phyloP scores from a whole-genome alignment of 73 alveolate genomes.

The Stentor coeruleus region DNA sequence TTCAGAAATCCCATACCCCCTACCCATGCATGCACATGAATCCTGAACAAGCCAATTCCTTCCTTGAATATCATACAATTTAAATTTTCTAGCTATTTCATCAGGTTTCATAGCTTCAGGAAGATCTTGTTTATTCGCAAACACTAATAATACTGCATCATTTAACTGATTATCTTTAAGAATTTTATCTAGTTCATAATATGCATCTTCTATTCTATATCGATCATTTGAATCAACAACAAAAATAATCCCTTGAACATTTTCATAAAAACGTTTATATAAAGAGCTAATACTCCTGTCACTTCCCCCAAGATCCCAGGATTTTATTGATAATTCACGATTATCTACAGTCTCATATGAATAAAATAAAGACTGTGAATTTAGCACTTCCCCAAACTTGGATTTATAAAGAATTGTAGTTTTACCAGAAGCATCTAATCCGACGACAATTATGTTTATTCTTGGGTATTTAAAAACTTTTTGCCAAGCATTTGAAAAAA shows the following conservation, averaged over 20 bases:
- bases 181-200: constrained; percentile 65
- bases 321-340: constrained; percentile 52
- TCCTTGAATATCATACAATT: constrained; percentile 27
- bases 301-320: constrained; percentile 74
- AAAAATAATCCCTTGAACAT: constrained; percentile 84
- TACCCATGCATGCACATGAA: constrained; percentile 23
- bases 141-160: constrained; percentile 74
- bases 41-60: constrained; percentile 12
- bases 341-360: constrained; percentile 29
- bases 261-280: constrained; percentile 51
- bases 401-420: constrained; percentile 47
- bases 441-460: constrained; percentile 37
- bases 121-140: constrained; percentile 95
- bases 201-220: constrained; percentile 86
- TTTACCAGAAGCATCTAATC: constrained; percentile 56
- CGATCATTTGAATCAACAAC: constrained; percentile 95
- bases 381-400: constrained; percentile 26
- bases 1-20: constrained; percentile 13
- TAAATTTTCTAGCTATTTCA: too few relatives aligned
- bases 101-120: constrained; percentile 58
- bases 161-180: too few relatives aligned
- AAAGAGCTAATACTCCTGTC: constrained; percentile 52
- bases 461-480: too few relatives aligned
- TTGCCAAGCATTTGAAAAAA: too few relatives aligned
- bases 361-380: background rate